Base-by-base conservation (phyloP, 176 grass and related monocot species). In the Avena sativa region DNA sequence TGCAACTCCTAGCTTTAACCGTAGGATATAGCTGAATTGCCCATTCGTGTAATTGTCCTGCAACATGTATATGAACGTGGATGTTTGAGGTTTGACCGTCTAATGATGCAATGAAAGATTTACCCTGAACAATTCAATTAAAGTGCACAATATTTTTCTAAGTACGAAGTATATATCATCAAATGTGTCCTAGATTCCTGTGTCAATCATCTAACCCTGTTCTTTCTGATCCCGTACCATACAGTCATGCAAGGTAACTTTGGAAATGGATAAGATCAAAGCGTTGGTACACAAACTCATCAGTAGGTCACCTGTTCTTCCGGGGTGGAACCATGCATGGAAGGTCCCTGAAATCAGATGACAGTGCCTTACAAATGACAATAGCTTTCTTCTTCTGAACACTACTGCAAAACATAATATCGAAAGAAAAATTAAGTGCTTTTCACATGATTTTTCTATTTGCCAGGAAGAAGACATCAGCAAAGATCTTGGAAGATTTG, bases 401-500 rank as follows among this genome's bases (percentile, higher is more conserved):
- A 38, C 34, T 34, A 34, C 36, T 48, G 7, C 16, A 79, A 70
- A 78, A 32, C 52, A 15, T 57, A 26, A 28, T 19, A 67, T 66
- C 0, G 4, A 85, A 53, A 84, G 69, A 75, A 46, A 48, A 78
- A 85, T 1, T 1, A 36, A 16, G 12, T 53, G 8, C 12, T 58
- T 63, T 26, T 38, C 55, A 23, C 56, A 19, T 81, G 66, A 74
- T 63, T 51, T 81, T 51, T 87, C 8, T 21, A 61, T 74, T 53
- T 3, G 6, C 16, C 15, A 20, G 62, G 76, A 48, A 79, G 61
- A 52, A 48, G 53, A 59, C 52, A 71, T 79, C 65, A 86, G 63
- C 36, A 86, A 86, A 79, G 51, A 79, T 86, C 38, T 57, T 28
- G 15, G 20, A 5, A 13, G 63, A 70, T 79, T 32, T 57, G 38